A percentile compares a stretch with the other conserved stretches of the same genome.
phyloP scores from a whole-genome alignment of 1,284 basidiomycete genomes.

The Cystobasidiaceae sp. region DNA sequence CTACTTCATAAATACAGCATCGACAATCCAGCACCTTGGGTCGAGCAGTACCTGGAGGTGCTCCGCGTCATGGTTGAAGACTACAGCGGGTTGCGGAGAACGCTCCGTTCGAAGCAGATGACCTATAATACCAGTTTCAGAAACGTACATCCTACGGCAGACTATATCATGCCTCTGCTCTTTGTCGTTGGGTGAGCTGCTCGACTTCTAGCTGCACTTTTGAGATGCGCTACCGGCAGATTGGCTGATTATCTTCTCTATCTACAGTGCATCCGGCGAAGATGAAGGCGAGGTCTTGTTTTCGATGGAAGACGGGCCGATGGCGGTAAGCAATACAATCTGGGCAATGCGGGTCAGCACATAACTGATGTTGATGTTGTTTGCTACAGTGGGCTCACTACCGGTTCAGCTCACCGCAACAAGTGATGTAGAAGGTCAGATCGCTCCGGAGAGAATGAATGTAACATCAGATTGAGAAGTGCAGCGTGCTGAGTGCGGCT shows the following conservation, averaged over 20 bases:
- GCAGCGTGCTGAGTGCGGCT: no score
- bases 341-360: not conserved
- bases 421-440: slow-evolving; percentile 10
- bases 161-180: slow-evolving; percentile 10
- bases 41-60: slow-evolving; percentile 2
- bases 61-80: not conserved
- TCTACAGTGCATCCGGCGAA: slow-evolving; percentile 10
- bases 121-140: slow-evolving; percentile 6
- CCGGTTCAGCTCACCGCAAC: slow-evolving; percentile 2
- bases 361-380: not conserved
- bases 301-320: slow-evolving; percentile 12
- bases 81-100: slow-evolving; percentile 17
- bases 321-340: slow-evolving; percentile 2
- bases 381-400: slow-evolving; percentile 8
- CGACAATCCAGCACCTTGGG: not conserved
- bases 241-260: not conserved
- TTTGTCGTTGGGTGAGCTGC: slow-evolving; percentile 23
- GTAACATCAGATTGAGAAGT: no score
- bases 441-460: no score
- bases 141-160: slow-evolving; percentile 26
- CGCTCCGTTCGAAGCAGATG: slow-evolving; percentile 5
- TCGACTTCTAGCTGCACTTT: not conserved
- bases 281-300: slow-evolving; percentile 24
- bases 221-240: not conserved
- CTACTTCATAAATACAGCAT: not conserved